Conservation (phyloP, 2,329 filamentous ascomycete species). For the Pyricularia pennisetigena region DNA sequence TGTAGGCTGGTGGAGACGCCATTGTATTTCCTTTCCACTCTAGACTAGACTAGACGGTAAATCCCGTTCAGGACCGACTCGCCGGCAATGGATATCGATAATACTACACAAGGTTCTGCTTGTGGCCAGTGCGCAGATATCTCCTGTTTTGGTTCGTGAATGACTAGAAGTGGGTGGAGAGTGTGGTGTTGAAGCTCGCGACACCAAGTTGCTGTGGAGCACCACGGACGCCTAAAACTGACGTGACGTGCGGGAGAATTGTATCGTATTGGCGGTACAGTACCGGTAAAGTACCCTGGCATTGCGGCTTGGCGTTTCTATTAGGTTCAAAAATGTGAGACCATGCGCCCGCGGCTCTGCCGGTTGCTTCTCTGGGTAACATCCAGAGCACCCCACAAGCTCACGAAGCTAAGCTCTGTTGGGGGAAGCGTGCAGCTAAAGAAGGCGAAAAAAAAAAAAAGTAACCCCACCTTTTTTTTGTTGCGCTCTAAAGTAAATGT, state of each 20-base stretch:
- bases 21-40: conserved; percentile 18
- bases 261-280: not conserved
- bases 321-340: not conserved
- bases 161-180: not conserved
- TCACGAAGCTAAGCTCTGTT: not conserved
- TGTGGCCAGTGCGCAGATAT: conserved; percentile 1
- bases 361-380: not conserved
- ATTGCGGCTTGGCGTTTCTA: not conserved
- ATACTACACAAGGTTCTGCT: not conserved
- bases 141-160: not conserved
- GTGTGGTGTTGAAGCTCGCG: not conserved
- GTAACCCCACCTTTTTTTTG: not conserved
- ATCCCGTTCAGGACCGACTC: conserved; percentile 6
- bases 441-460: not conserved
- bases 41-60: conserved; percentile 10
- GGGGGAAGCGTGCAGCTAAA: not conserved
- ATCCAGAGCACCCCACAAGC: not conserved
- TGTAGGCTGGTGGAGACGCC: conserved; percentile 37
- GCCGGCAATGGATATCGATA: not conserved
- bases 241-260: not conserved
- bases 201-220: not conserved
- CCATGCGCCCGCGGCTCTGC: not conserved
- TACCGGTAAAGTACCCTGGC: not conserved
- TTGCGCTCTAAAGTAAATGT: not conserved
- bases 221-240: not conserved